These are phyloP conservation scores for Hypoxylon sp. DNA, from an alignment of 2,329 filamentous ascomycete species.

Conservation along the genomic window DNA sequence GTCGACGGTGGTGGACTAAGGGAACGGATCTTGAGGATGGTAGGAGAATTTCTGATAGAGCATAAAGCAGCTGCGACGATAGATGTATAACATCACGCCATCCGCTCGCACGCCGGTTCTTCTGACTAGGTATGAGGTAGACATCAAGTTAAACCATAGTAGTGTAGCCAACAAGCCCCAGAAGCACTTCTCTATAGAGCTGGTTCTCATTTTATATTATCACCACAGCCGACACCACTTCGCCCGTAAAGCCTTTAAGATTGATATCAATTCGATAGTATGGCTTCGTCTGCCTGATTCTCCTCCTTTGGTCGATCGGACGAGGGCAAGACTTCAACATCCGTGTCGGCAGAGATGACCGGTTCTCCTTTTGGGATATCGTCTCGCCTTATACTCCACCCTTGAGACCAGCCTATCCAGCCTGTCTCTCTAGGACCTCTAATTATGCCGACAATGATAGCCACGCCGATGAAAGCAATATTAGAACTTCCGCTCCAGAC, in stretches of 20 bases:
- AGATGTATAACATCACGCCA: neutral
- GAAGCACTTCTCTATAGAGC: neutral
- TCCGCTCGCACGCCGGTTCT: too few relatives aligned
- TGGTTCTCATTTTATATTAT: neutral
- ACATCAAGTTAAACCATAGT: too few relatives aligned
- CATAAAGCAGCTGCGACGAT: neutral
- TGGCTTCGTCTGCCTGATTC: neutral
- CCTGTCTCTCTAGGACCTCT: conserved; percentile 59
- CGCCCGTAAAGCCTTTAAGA: neutral
- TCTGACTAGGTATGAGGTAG: too few relatives aligned
- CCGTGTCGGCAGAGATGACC: conserved; percentile 7
- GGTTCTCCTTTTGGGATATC: conserved; percentile 23
- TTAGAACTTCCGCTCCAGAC: conserved; percentile 62
- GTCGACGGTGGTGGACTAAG: conserved; percentile 41
- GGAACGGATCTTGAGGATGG: conserved; percentile 43
- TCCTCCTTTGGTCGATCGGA: conserved; percentile 10
- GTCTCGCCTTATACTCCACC: conserved; percentile 56
- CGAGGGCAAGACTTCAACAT: conserved; percentile 21
- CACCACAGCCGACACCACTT: neutral
- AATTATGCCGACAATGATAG: conserved; percentile 55
- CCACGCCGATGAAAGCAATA: conserved; percentile 58
- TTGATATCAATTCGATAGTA: neutral
- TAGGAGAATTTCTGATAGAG: conserved; percentile 42
- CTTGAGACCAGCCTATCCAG: conserved; percentile 62
- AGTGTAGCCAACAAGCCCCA: neutral